Evolutionary conservation across 2,329 filamentous ascomycete genomes (phyloP), one percentile per base, ranked within the genome.

Genomic region (Scedosporium aurantiacum): DNA sequence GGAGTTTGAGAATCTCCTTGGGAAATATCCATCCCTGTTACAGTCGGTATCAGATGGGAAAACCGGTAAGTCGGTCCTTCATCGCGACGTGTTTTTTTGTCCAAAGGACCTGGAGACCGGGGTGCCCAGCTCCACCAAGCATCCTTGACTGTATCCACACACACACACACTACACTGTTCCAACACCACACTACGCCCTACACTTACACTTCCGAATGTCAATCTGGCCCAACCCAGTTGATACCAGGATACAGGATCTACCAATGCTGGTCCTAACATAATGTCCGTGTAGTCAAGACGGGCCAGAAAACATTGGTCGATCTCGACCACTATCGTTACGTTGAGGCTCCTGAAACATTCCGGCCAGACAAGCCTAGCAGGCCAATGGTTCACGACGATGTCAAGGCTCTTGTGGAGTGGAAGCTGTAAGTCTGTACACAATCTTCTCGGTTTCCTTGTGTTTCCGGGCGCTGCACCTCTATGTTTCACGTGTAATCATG

Each of bases 401-500:
- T 89, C 40, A 79, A 82, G 66, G 75, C 68, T 21, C 76, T 90
- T 3, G 81, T 89, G 8, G 80, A 87, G 56, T 90, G 87, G 87
- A 90, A 90, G 70, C 75, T 90, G 83, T 88, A 74, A 69, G 83
- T 73, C 55, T 58, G 10, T 6, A 10, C 32, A 4, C 37, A 45
- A 32, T 61, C 7, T 16, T 55, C 66, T 57, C 37, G 32, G 3
- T 4, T 47, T 41, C 16, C 12, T 37, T 50, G 45, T 12, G 8
- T 37, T 37, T 37, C 32, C 10, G 32, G 32, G 32, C 32, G 10
- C 32, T 37, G 32, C 10, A 37, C 14, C 32, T 37, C 32, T 8
- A 4, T 37, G 10, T 37, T 37, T 12, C 45, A 10, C 55, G 28
- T 57, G 28, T 18, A 18, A 14, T 23, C 55, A 50, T 7, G n/a